Evolutionary conservation across 108 stramenopile species (phyloP), one percentile per base, ranked within the genome.

Genomic region (Cyclotella baltica): DNA sequence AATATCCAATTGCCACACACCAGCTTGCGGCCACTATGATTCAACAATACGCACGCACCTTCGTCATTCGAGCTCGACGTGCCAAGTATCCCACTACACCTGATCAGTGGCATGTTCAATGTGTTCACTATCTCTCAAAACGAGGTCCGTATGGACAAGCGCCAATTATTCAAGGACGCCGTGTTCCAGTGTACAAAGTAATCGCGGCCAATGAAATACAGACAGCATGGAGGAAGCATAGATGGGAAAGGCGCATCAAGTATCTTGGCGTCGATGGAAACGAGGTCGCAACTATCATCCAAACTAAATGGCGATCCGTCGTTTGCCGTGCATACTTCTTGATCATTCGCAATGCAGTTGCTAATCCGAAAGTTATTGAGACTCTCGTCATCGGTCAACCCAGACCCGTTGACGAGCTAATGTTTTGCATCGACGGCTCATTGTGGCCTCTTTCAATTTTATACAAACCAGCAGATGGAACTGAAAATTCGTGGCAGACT

Each of bases 101-200:
- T 1, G 77, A 70, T 4, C 10, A 53, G 40, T 70, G 69, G 77
- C 46, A 36, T 0, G n/a, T 16, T 28, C 0, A 20, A 40, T 77
- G 77, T 53, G 77, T 77, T 20, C 77, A 77, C 34, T 77, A 77
- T 62, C 77, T 77, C 13, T 53, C 51, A 35, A 64, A 29, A 40
- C 67, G 62, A 40, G 69, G 69, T 0, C 77, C 77, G 3, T 77
- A 77, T 40, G 77, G 69, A 70, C 20, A 53, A 77, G 22, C 25
- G 36, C 58, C 22, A 23, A 25, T 29, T 15, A 23, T n/a, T 31
- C 36, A 10, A 38, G 23, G 4, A 16, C 63, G 57, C 4, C 62
- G 48, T 19, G 31, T 62, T 1, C 23, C 40, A 22, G 40, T 34
- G 10, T 18, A 47, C 5, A 58, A 37, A 35, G 38, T 3, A 20